Base-by-base conservation (phyloP, 371 early-diverging fungal species). In the Apophysomyces trapeziformis region DNA sequence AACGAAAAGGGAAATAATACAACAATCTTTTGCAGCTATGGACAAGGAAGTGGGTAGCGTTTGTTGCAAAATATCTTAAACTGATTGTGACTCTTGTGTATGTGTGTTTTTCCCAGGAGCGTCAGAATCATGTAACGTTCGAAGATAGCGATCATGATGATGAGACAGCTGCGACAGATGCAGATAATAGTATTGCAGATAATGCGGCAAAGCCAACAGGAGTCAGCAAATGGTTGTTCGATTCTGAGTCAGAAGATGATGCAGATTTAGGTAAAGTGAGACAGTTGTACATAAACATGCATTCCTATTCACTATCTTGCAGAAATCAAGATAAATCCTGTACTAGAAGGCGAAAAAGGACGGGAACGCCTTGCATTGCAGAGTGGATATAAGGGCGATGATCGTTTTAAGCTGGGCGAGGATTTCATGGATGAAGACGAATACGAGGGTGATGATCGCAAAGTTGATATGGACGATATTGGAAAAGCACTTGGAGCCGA, bases 341-440 rank as follows among this genome's bases (percentile, higher is more conserved):
- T 83, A 12, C 74, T 87, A 35, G 87, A 87, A 68, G 87, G 87
- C 2, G 85, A 84, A 50, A 82, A 71, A 47, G 87, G 87, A 37
- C 82, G 82, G 32, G 80, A 83, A 14, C 58, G 84, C 47, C 68
- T 87, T 37, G 77, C 79, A 62, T 69, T 87, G 60, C 87, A 87
- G 67, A 83, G 77, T 21, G 71, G 67, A 38, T 85, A 83, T 56
- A 83, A 84, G 54, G 73, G 80, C n/a, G 87, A 87, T 68, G 82
- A 83, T 0, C 85, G 87, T 68, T 87, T 87, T 78, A 85, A 87
- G 36, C 47, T 87, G 58, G 78, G 79, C 38, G 81, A 82, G 66
- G 87, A 85, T 47, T 87, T 87, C 61, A 72, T 85, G 63, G 85
- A 89, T 35, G 79, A 85, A n/a, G 84, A 83, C 18, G 81, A 85